Evolutionary conservation across 169 alveolate species (phyloP), one percentile per base, ranked within the genome.

Genomic region (Cryptosporidium ubiquitum): DNA sequence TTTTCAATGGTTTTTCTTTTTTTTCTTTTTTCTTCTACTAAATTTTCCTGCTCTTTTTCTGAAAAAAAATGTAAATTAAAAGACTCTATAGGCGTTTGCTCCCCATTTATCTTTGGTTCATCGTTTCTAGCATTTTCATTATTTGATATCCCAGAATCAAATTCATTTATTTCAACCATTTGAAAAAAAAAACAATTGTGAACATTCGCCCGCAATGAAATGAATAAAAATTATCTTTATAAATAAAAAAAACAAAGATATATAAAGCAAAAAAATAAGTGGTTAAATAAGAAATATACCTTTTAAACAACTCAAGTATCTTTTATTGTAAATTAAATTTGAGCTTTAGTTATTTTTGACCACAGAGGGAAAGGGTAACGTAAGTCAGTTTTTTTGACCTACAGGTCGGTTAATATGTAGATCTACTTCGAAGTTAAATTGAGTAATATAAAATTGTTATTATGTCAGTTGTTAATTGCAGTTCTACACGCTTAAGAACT

Each of bases 401-500:
- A 5, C 20, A 6, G 49, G 33, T 5, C 29, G n/a, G 6, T 23
- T 69, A 51, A 49, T 71, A 71, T 71, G 52, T 31, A 49, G 69
- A 71, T 71, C 70, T 71, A 18, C 23, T 33, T 37, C 51, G 39
- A 20, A 42, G 64, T 18, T 4, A n/a, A 68, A 35, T 29, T 6
- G 40, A 44, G 10, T 29, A n/a, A 3, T 33, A 69, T 26, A 31
- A 42, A 51, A 26, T 47, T 71, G 14, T 71, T 71, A 42, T 18
- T 1, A 71, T 71, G 85, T 14, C 68, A 14, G 69, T 42, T 18
- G 33, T 79, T 31, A 61, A 31, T 26, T 79, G 75, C 69, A 44
- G 79, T n/a, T 58, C 89, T 16, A 61, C 89, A 33, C 31, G 51
- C 10, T n/a, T 79, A 16, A 79, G 42, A 31, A 40, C 64, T 29